Evolutionary conservation across 169 alveolate genomes (phyloP), one percentile per base, ranked within the genome.

Genomic region (Plasmodium coatneyi): DNA sequence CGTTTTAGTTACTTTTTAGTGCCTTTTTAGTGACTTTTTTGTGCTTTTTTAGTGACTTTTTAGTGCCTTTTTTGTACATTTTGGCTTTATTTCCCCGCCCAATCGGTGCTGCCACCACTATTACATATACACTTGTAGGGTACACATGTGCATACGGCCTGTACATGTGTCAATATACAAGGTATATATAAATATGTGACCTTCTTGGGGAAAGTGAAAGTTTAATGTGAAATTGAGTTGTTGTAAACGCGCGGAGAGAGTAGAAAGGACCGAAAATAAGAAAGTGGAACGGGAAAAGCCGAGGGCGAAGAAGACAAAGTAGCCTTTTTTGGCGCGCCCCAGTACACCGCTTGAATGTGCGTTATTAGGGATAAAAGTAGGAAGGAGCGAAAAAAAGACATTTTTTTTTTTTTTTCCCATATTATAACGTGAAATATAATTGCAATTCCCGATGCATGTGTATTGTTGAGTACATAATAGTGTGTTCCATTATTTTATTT

Each of bases 111-210:
- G 32, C 12, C 30, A 22, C 72, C 32, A 3, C 72, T 56, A 56
- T 56, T 56, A n/a, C n/a, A 56, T 56, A 22, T 56, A 56, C 72
- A 56, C 72, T n/a, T 56, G 22, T n/a, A 56, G 16, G 12, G 30
- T 22, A 4, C 32, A 56, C 30, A 56, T 56, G 72, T 56, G 72
- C 5, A 19, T n/a, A 56, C 1, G 22, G 52, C 32, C 1, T 22
- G 30, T 32, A 22, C 72, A 80, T 49, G 60, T 80, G 72, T 49
- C 52, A 22, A 9, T 32, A 25, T 22, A 49, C 32, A 76, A 12
- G 30, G 41, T 30, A 49, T 36, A 52, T 25, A 80, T 46, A 80
- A 80, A 32, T 80, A 80, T 80, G 66, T 80, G 32, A 46, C 28
- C 7, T 28, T 80, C 1, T 25, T 46, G 32, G 66, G 30, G 19